These are phyloP conservation scores for Colletotrichum sp. DNA, from an alignment of 2,329 filamentous ascomycete genomes.

Conservation along the genomic window DNA sequence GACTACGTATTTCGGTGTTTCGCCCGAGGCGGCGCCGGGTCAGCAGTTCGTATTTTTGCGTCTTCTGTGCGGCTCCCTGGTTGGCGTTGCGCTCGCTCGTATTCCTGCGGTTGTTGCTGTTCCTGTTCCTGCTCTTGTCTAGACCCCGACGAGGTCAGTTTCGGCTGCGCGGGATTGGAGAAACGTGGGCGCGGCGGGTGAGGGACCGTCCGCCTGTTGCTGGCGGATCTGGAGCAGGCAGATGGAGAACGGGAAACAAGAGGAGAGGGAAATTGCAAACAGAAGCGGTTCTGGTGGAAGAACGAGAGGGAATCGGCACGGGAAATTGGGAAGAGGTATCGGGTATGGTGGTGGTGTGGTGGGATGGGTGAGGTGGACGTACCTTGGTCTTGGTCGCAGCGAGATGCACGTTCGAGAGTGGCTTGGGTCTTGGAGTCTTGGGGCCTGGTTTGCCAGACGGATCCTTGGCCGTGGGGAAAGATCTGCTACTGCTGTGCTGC, in stretches of 20 bases:
- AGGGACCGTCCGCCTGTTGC: background rate
- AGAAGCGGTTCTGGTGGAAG: background rate
- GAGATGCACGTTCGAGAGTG: background rate
- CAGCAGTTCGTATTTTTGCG: constrained; percentile 1
- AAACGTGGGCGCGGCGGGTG: background rate
- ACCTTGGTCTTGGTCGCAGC: background rate
- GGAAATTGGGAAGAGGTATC: background rate
- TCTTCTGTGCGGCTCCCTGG: background rate
- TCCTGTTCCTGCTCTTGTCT: background rate
- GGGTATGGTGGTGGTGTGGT: background rate
- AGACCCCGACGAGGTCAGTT: background rate
- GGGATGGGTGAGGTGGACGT: background rate
- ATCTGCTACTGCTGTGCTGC: background rate
- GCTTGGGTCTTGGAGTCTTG: constrained; percentile 9
- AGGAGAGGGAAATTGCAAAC: background rate
- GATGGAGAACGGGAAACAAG: background rate
- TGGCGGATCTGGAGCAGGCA: background rate
- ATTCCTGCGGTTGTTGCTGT: background rate
- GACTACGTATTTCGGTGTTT: background rate
- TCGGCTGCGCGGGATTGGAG: background rate
- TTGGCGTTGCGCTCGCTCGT: constrained; percentile 6
- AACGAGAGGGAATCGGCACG: background rate
- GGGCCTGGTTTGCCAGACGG: constrained; percentile 17
- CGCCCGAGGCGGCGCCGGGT: background rate
- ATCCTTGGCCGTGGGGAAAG: background rate